Conservation (phyloP, 2,329 filamentous ascomycete species). For the Tolypocladium endophyticum region DNA sequence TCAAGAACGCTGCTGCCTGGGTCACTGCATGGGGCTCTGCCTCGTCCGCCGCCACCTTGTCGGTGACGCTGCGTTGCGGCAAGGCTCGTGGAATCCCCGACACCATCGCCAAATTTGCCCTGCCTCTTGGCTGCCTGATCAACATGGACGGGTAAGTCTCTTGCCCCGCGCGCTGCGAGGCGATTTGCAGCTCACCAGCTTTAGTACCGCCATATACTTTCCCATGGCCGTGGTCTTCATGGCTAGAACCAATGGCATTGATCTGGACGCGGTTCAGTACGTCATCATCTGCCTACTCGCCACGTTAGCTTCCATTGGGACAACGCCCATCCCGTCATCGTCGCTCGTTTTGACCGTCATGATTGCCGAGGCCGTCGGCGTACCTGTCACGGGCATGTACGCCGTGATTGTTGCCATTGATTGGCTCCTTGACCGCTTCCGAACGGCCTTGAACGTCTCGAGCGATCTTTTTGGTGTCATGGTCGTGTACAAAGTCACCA, state of each 20-base stretch:
- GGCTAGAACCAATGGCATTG: neutral
- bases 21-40: neutral
- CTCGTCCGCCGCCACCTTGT: neutral
- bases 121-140: neutral
- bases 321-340: neutral
- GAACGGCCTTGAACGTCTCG: neutral
- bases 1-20: neutral
- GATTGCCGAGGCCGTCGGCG: neutral
- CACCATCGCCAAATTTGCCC: neutral
- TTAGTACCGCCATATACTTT: neutral
- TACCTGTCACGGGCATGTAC: neutral
- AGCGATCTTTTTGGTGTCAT: neutral
- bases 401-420: neutral
- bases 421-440: neutral
- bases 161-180: neutral
- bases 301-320: neutral
- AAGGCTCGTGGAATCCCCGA: neutral
- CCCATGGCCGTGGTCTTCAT: neutral
- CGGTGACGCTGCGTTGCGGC: neutral
- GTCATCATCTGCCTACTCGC: neutral
- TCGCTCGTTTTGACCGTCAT: neutral
- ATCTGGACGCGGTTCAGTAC: neutral
- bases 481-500: neutral
- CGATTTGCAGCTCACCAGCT: neutral
- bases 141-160: neutral